Base-by-base conservation (phyloP, 192 early-diverging fungal species). In the Jimgerdemannia lactiflua region DNA sequence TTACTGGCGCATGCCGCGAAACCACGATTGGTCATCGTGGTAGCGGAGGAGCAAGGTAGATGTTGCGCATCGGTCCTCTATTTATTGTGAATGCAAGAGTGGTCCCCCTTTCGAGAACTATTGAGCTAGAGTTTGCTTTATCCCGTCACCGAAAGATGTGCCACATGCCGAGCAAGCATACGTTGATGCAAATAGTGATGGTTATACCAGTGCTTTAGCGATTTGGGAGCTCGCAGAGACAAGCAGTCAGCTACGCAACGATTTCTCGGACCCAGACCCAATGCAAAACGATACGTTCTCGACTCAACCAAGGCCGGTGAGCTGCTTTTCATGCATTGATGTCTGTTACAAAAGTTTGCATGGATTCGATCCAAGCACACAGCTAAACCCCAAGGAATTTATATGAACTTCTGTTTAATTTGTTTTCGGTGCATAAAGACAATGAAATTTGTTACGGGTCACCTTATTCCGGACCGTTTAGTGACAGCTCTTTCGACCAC, bases 201-300 rank as follows among this genome's bases (percentile, higher is more conserved):
- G 17, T 8, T 73, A 64, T 65, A 73, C 65, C 39, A 73, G 72
- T 42, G 72, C 72, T 4, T 64, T 73, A n/a, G 72, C 72, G 3
- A 64, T 73, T 20, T 73, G 72, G 72, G 72, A 73, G 6, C 59
- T 73, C 3, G 65, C 72, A 66, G 72, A 73, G 40, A 73, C 64
- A 3, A 73, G 72, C 39, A 64, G 43, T 43, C 72, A 73, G 59
- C 65, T 73, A 10, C 72, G 64, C 7, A 66, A 64, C 39, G 72
- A 73, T 66, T 73, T 73, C 63, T 20, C 67, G 6, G 49, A 59
- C n/a, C 64, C 59, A 64, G 67, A 65, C 10, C 64, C 14, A 64
- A 73, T 39, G 4, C 54, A 39, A 59, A 59, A 59, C 49, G 49
- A 59, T 59, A 59, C 49, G 14, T 59, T 59, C 14, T 59, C 49